Base-by-base conservation (phyloP, 139 green algal species). In the Asterochloris sp. region DNA sequence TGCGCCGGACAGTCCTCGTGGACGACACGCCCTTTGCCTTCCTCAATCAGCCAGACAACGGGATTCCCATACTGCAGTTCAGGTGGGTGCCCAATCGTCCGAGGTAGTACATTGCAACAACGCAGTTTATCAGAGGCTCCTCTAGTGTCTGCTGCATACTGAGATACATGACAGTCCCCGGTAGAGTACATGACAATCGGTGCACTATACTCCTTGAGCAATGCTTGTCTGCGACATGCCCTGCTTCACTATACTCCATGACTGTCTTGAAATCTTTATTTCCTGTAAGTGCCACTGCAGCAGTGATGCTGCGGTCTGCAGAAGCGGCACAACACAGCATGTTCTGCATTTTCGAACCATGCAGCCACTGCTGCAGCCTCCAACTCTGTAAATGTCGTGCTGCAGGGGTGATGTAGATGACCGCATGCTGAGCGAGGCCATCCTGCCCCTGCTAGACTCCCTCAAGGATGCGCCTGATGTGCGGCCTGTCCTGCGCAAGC, bases 21-120 rank as follows among this genome's bases (percentile, higher is more conserved):
- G 95, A 98, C 85, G 95, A 98, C 89, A 98, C 93, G 11, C 93
- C 95, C 11, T 87, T 98, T 73, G 93, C 94, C 29, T 97, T 97
- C 83, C 87, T 94, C 78, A 84, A 90, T 29, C 93, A 98, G 88
- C 95, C 95, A 12, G 86, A 93, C 87, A 95, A 97, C 78, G 94
- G 93, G 77, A 86, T 98, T n/a, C 95, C 95, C 14, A 91, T 97
- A 64, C 88, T 95, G 27, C 87, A 86, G 63, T 97, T 96, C 90
- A 82, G 85, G 69, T 78, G 29, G 12, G 76, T 9, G 13, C 19
- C 13, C 10, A 17, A 10, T 4, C 66, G 2, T 8, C 21, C 4
- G 21, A 71, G 66, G 66, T 24, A 6, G 38, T 54, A 6, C 38
- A 54, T 6, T 54, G 38, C 38, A 54, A 6, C 38, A 54, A 54